Base-by-base conservation (phyloP, 192 early-diverging fungal genomes). In the Gamsiella multidivaricata region DNA sequence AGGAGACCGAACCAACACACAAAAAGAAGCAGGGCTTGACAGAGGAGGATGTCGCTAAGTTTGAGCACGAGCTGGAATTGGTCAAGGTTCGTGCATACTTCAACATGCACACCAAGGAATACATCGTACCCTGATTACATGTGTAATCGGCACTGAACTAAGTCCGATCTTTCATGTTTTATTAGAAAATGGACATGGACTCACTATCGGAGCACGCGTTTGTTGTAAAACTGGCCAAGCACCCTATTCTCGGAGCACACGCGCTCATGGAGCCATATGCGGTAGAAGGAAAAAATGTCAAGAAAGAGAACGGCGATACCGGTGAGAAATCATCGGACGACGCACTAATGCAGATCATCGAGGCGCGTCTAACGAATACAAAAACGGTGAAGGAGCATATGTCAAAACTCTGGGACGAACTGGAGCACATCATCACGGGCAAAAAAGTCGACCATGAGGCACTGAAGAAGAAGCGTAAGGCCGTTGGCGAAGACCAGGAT, bases 141-240 rank as follows among this genome's bases (percentile, higher is more conserved):
- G n/a, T n/a, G n/a, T n/a, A n/a, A n/a, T n/a, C n/a, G n/a, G n/a
- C n/a, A n/a, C n/a, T n/a, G n/a, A n/a, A n/a, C n/a, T n/a, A n/a
- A n/a, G n/a, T n/a, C n/a, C n/a, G n/a, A n/a, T n/a, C n/a, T 14
- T 55, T 3, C 31, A 34, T 29, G 34, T 34, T 3, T 34, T 34
- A 31, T n/a, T 55, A 78, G 74, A 64, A 69, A 52, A 56, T 78
- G 59, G 66, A 78, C 39, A 69, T 78, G 63, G 74, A 78, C 26
- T 32, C 54, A 33, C 45, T 78, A 56, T 78, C 74, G 34, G 65
- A 63, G 37, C 65, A 64, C 15, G 65, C 66, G 15, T 78, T 78
- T 39, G 43, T 45, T 5, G 9, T 60, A 20, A 78, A 78, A 32
- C 45, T 78, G 36, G 32, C 53, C 7, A 78, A 78, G 25, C 74